These are phyloP conservation scores for Iris macrosiphon DNA, from an alignment of 106 monocot species.

Conservation along the genomic window DNA sequence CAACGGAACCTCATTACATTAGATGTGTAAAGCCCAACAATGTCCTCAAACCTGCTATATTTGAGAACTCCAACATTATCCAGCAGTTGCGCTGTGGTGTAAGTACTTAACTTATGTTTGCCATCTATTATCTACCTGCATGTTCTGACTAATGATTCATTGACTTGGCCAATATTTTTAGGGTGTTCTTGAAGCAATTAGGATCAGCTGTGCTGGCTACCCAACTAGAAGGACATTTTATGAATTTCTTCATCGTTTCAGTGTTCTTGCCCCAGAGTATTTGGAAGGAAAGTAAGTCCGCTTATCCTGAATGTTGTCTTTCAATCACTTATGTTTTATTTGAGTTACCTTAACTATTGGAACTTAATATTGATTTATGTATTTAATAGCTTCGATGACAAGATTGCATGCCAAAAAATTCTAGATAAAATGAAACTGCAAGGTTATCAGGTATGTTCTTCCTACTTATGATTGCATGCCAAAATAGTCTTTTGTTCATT, in stretches of 20 bases:
- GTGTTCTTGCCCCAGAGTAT: constrained; percentile 77
- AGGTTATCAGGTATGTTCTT: constrained; percentile 78
- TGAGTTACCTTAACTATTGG: background rate
- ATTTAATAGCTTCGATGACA: constrained; percentile 61
- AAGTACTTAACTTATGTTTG: constrained; percentile 13
- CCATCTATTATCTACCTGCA: background rate
- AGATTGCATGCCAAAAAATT: constrained; percentile 64
- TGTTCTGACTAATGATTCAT: constrained; percentile 3
- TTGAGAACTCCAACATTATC: constrained; percentile 79
- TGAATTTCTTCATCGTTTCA: constrained; percentile 84
- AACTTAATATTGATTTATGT: constrained; percentile 6
- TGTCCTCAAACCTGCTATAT: constrained; percentile 83
- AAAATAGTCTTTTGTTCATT: too few species aligned
- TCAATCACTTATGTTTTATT: background rate
- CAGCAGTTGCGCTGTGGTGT: constrained; percentile 91
- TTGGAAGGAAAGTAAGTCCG: constrained; percentile 75
- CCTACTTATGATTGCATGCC: too few species aligned
- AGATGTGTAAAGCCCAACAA: constrained; percentile 96
- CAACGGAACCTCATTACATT: constrained; percentile 87
- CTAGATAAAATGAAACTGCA: constrained; percentile 65
- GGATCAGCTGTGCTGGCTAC: constrained; percentile 95
- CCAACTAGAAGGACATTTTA: constrained; percentile 87
- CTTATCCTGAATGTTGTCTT: background rate
- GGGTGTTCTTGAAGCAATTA: constrained; percentile 96
- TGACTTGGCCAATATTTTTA: constrained; percentile 11